Conservation (phyloP, 2,329 filamentous ascomycete genomes). For the Colletotrichum aenigma region DNA sequence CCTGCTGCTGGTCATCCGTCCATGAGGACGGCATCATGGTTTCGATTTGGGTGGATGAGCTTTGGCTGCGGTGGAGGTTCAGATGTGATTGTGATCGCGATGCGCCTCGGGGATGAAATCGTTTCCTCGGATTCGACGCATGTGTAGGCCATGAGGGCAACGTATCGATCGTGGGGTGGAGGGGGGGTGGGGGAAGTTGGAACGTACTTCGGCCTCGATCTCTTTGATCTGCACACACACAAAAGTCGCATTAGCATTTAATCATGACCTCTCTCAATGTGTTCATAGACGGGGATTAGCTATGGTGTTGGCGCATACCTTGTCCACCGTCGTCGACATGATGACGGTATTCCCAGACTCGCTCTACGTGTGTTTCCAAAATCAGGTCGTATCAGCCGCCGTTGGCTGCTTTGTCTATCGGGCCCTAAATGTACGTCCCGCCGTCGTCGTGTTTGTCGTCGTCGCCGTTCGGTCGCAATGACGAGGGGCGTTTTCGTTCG, state of each 20-base stretch:
- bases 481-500: background rate
- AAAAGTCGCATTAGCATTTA: slow-evolving; percentile 33
- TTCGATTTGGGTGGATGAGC: background rate
- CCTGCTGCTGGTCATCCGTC: background rate
- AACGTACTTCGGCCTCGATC: slow-evolving; percentile 87
- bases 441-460: background rate
- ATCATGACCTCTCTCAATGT: background rate
- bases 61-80: background rate
- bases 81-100: background rate
- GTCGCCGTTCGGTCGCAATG: background rate
- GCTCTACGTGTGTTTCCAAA: background rate
- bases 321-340: slow-evolving; percentile 98
- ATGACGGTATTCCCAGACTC: slow-evolving; percentile 41
- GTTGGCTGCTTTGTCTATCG: background rate
- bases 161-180: background rate
- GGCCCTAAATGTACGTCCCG: background rate
- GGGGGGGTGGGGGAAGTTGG: slow-evolving; percentile 16
- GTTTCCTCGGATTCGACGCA: background rate
- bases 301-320: slow-evolving; percentile 59
- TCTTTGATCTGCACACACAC: slow-evolving; percentile 79
- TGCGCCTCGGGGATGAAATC: background rate
- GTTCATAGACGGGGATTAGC: background rate
- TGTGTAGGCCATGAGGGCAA: background rate
- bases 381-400: background rate
- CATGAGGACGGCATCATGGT: background rate